A percentile compares a stretch with the other conserved stretches of the same genome.
Conservation (phyloP, 345 rosid genomes). For the Syzygium aromaticum region DNA sequence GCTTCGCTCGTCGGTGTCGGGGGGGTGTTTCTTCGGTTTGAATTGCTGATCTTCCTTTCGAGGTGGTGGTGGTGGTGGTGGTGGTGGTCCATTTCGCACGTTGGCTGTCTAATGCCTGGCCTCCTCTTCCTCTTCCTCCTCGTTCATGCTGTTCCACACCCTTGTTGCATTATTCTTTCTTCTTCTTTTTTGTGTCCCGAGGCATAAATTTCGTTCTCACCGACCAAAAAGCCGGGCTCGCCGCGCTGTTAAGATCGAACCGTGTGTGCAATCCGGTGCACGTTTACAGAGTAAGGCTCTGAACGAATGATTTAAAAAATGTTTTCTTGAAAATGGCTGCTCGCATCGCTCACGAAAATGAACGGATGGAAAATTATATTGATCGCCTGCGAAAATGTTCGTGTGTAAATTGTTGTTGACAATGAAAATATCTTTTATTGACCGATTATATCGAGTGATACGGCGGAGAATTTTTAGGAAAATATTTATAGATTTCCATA, state of each 20-base stretch:
- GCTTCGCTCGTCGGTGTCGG: neutral
- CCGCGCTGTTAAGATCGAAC: neutral
- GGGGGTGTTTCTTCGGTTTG: neutral
- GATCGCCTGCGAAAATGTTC: too few relatives aligned
- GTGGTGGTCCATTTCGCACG: neutral
- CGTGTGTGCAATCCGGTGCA: neutral
- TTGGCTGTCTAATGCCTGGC: conserved; percentile 2
- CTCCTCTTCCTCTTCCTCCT: neutral
- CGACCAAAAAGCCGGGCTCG: too few relatives aligned
- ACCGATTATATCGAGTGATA: too few relatives aligned
- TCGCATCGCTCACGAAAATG: too few relatives aligned
- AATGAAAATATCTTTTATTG: too few relatives aligned
- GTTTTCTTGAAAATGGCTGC: too few relatives aligned
- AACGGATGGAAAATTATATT: too few relatives aligned
- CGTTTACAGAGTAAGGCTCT: neutral
- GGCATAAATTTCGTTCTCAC: neutral
- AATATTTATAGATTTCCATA: too few relatives aligned
- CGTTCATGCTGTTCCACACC: neutral
- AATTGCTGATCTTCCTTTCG: neutral
- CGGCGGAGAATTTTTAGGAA: too few relatives aligned
- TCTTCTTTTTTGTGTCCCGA: neutral
- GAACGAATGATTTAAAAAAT: too few relatives aligned
- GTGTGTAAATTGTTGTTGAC: fast-evolving
- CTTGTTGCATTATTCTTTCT: neutral
- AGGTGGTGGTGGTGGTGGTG: neutral